Evolutionary conservation across 2,329 filamentous ascomycete genomes (phyloP), one percentile per base, ranked within the genome.

Genomic region (Fusarium clavum): DNA sequence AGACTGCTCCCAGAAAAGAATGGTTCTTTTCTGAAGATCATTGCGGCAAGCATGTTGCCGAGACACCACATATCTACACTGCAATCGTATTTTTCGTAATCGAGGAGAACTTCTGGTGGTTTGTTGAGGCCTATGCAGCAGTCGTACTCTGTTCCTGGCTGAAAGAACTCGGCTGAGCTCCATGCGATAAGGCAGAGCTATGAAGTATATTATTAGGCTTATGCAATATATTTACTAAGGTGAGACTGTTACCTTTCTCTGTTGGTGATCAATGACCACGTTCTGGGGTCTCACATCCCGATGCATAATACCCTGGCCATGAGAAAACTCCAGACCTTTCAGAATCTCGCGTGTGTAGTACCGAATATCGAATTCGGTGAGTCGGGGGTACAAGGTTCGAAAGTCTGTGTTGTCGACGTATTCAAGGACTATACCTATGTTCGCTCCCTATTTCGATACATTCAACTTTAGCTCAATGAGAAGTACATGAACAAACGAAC

Each of bases 1-100:
- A 97, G 97, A 81, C 94, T 97, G 82, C 94, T 94, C 59, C 96
- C 96, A 76, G 98, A 95, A 86, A 99, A 99, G 83, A 98, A 99
- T 1, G 96, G 96, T 79, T 98, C 96, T 80, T 98, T 98, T 77
- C 95, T 88, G 85, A 99, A 99, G 78, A 98, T 98, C 95, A 99
- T 98, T 20, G 94, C 97, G 0, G 96, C 96, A 77, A 98, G 97
- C 96, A 99, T 99, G 72, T 95, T 94, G 25, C 96, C 96, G 32
- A 98, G 84, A 57, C 94, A 97, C 96, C 96, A 99, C 94, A 99
- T 98, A 79, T 99, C 96, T 53, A 99, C 86, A 59, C 94, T 97
- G 84, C 97, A 98, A 82, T 98, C 95, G 82, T 98, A 98, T 81
- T 97, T 94, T 78, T 98, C 94, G 83, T 95, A 98, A 75, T 98